Conservation (phyloP, 306 rosid species). For the Abrus pulchellus region DNA sequence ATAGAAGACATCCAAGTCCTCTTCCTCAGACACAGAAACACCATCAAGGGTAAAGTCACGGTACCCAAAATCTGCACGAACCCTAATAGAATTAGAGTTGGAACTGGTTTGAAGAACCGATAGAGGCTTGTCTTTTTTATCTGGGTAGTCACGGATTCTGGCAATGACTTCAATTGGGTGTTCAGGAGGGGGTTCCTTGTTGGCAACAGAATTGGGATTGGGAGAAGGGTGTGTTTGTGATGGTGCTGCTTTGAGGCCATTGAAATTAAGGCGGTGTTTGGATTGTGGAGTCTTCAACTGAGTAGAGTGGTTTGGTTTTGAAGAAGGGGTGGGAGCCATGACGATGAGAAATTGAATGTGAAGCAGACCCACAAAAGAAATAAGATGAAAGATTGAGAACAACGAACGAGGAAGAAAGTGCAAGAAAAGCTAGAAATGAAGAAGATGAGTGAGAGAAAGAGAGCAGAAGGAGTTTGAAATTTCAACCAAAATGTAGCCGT, state of each 20-base stretch:
- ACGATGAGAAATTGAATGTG: not conserved
- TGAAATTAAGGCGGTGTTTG: constrained; percentile 81
- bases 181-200: constrained; percentile 67
- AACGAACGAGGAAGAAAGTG: constrained; percentile 33
- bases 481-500: constrained; percentile 76
- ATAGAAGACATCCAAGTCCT: constrained; percentile 76
- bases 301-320: constrained; percentile 68
- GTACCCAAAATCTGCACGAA: constrained; percentile 92
- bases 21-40: constrained; percentile 86
- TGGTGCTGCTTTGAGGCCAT: constrained; percentile 53
- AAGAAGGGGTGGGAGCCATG: constrained; percentile 98
- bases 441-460: constrained; percentile 41
- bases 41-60: constrained; percentile 96
- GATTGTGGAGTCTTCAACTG: constrained; percentile 82
- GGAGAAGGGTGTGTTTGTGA: constrained; percentile 63
- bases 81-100: constrained; percentile 64
- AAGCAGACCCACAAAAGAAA: constrained; percentile 38
- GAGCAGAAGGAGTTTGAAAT: constrained; percentile 45
- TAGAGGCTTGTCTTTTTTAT: constrained; percentile 76
- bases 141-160: constrained; percentile 90
- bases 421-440: constrained; percentile 25
- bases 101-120: constrained; percentile 72
- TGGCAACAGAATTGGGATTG: constrained; percentile 47
- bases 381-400: constrained; percentile 53
- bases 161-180: constrained; percentile 94